Conservation (phyloP, 2,329 filamentous ascomycete genomes). For the Aspergillus cejpii region DNA sequence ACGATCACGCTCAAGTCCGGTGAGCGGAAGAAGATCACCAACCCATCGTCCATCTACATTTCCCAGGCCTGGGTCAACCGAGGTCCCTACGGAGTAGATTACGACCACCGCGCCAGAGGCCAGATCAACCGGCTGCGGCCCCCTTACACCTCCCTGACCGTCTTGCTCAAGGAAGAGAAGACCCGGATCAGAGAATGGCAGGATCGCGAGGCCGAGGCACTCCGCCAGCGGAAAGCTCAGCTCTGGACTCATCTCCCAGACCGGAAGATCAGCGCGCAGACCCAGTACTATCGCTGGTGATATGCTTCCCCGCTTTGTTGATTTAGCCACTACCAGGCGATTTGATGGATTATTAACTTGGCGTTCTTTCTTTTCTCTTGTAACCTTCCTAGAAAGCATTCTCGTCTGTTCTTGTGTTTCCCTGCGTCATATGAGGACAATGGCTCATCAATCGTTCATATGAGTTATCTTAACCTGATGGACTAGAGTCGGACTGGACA, state of each 20-base stretch:
- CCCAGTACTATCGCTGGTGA: slow-evolving; percentile 90
- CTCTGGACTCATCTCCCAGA: slow-evolving; percentile 87
- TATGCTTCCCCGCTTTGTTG: slow-evolving; percentile 7
- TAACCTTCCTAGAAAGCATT: neutral
- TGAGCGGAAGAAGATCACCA: slow-evolving; percentile 60
- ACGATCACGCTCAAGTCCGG: slow-evolving; percentile 70
- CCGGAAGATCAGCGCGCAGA: slow-evolving; percentile 72
- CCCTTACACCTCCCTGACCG: slow-evolving; percentile 67
- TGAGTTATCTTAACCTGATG: too few species aligned
- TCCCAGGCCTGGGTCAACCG: slow-evolving; percentile 89
- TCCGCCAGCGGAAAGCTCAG: slow-evolving; percentile 65
- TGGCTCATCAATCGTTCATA: neutral
- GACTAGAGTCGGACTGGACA: too few species aligned
- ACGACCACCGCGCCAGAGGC: slow-evolving; percentile 71
- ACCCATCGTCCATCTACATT: slow-evolving; percentile 80
- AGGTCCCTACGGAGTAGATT: slow-evolving; percentile 54
- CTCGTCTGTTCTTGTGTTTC: neutral
- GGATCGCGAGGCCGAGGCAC: slow-evolving; percentile 69
- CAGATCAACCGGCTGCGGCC: slow-evolving; percentile 60
- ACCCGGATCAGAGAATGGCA: slow-evolving; percentile 74
- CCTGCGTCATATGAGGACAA: neutral
- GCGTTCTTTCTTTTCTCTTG: neutral
- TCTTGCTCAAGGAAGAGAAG: slow-evolving; percentile 89
- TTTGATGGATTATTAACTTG: slow-evolving; percentile 1
- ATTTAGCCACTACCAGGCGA: slow-evolving; percentile 1